A percentile compares a stretch with the other conserved stretches of the same genome.
Conservation (phyloP, 306 rosid species). For the Vigna hirtella region DNA sequence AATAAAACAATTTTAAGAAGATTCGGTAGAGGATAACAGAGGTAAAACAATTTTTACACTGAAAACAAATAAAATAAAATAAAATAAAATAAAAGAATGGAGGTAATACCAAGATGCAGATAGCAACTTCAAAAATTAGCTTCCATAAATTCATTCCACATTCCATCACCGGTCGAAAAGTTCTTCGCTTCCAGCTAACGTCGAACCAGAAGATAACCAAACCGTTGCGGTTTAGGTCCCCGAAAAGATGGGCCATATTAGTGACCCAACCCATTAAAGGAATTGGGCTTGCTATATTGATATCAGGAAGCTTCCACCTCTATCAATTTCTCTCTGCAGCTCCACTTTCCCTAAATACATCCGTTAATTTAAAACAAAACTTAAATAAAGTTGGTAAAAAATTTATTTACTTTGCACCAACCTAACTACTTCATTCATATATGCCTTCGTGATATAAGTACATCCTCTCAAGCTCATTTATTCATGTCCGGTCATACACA, state of each 20-base stretch:
- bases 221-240: background rate
- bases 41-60: too few species aligned
- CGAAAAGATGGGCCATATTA: background rate
- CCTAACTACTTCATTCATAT: too few species aligned
- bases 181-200: background rate
- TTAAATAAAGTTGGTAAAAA: too few species aligned
- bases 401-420: too few species aligned
- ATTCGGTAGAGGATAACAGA: background rate
- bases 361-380: too few species aligned
- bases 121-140: slow-evolving; percentile 11
- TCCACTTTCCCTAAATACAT: too few species aligned
- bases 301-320: too few species aligned
- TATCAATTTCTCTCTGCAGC: too few species aligned
- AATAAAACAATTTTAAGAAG: background rate
- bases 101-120: background rate
- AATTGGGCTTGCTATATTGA: too few species aligned
- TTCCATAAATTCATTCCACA: background rate
- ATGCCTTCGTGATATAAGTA: too few species aligned
- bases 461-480: too few species aligned
- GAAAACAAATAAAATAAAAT: background rate
- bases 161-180: background rate
- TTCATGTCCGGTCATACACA: too few species aligned
- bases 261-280: background rate
- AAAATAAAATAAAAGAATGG: background rate
- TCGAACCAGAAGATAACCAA: background rate